Percentiles rank a stretch among this genome's conserved stretches.
Evolutionary conservation across 1,284 basidiomycete species (phyloP).

Genomic region (Microbotryum intermedium): DNA sequence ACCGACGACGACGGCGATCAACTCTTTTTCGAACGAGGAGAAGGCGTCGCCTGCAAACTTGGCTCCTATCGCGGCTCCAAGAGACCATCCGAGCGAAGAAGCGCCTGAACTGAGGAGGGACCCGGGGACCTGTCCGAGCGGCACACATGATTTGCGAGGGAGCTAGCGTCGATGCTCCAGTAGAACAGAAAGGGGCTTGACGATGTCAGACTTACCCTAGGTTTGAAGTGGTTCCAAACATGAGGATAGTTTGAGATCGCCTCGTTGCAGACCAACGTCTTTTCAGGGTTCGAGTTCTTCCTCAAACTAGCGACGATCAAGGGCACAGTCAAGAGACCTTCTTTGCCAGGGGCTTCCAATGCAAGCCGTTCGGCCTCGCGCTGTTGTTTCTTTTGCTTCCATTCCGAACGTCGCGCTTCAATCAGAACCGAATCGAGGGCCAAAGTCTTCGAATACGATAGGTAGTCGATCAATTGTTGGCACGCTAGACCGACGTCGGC

Average conservation of each 20-base stretch:
- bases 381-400: not conserved
- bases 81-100: constrained; percentile 55
- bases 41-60: constrained; percentile 44
- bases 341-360: not conserved
- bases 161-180: constrained; percentile 21
- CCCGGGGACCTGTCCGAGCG: constrained; percentile 34
- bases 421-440: not conserved
- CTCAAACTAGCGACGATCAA: constrained; percentile 50
- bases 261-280: constrained; percentile 54
- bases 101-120: constrained; percentile 51
- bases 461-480: constrained; percentile 43
- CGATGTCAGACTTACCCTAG: not conserved
- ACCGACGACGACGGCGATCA: constrained; percentile 54
- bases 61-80: constrained; percentile 56
- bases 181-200: not conserved
- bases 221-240: constrained; percentile 38
- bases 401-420: not conserved
- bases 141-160: not conserved
- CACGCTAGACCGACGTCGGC: constrained; percentile 52
- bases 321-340: constrained; percentile 40
- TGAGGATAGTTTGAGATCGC: constrained; percentile 51
- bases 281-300: constrained; percentile 33
- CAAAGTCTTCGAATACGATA: constrained; percentile 1
- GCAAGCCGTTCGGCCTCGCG: not conserved
- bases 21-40: constrained; percentile 41